These are phyloP conservation scores for Euclidium syriacum DNA, from an alignment of 345 rosid species.

Conservation along the genomic window DNA sequence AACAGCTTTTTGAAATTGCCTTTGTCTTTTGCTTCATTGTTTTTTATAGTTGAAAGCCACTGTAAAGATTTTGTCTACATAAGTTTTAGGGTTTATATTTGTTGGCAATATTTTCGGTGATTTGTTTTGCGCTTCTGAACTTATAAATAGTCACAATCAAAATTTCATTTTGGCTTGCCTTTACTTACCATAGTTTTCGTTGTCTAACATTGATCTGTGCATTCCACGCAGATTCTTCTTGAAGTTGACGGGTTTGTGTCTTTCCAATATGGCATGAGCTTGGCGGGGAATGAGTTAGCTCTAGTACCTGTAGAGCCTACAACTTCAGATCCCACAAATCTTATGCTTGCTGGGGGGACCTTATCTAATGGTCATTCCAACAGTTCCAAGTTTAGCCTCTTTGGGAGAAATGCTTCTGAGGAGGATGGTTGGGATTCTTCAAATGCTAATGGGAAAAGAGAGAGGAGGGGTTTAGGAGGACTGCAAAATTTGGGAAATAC, in stretches of 20 bases:
- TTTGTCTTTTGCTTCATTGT: not conserved
- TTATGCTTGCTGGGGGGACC: constrained; percentile 55
- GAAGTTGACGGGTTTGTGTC: constrained; percentile 48
- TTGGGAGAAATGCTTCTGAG: constrained; percentile 31
- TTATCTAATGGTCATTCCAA: constrained; percentile 65
- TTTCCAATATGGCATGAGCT: constrained; percentile 47
- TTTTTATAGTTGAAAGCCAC: not conserved
- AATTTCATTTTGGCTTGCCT: not conserved
- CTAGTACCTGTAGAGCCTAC: constrained; percentile 66
- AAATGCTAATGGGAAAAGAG: constrained; percentile 43
- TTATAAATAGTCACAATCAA: not conserved
- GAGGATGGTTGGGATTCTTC: constrained; percentile 41
- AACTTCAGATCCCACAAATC: constrained; percentile 41
- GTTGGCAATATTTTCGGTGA: not conserved
- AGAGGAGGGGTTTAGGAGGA: constrained; percentile 78
- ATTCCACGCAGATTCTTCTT: constrained; percentile 60
- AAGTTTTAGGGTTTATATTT: not conserved
- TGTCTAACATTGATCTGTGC: constrained; percentile 16
- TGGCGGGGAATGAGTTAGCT: constrained; percentile 67
- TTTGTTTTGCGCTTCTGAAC: not conserved
- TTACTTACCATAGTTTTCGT: constrained; percentile 4
- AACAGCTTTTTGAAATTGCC: not conserved
- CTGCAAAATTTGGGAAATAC: constrained; percentile 94
- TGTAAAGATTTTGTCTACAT: not conserved
- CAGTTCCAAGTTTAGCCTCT: constrained; percentile 35